phyloP scores from a whole-genome alignment of 805 yeast genomes.

The Schwanniomyces yamadae region DNA sequence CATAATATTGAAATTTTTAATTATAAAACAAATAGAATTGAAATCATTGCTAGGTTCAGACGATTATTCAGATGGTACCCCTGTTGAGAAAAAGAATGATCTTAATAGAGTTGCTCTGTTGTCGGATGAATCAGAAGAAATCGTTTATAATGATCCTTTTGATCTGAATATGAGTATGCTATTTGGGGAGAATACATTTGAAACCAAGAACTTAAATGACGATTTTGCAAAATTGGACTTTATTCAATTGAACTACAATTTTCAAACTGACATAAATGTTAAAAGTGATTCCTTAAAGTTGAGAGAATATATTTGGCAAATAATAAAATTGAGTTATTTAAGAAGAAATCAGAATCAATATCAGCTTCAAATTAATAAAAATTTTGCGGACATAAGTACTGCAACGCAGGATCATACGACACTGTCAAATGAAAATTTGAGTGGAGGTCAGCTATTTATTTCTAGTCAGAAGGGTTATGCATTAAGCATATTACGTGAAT shows the following conservation, averaged over 20 bases:
- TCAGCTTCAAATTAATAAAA: slow-evolving; percentile 12
- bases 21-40: slow-evolving; percentile 17
- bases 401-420: neutral
- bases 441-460: slow-evolving; percentile 10
- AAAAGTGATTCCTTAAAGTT: slow-evolving; percentile 26
- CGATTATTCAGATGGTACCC: neutral
- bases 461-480: slow-evolving; percentile 22
- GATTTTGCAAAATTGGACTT: slow-evolving; percentile 22
- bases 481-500: slow-evolving; percentile 21
- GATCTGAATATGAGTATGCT: slow-evolving; percentile 1
- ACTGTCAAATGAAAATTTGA: neutral
- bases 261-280: slow-evolving; percentile 3
- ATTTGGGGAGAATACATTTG: slow-evolving; percentile 20
- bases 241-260: slow-evolving; percentile 13
- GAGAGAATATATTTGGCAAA: slow-evolving; percentile 29
- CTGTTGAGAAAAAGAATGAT: neutral
- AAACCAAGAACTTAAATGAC: slow-evolving; percentile 19
- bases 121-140: slow-evolving; percentile 1
- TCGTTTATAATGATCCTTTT: slow-evolving; percentile 1
- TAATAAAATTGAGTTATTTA: slow-evolving; percentile 24
- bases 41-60: neutral
- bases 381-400: slow-evolving; percentile 4
- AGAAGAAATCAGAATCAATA: slow-evolving; percentile 9
- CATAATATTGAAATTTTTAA: slow-evolving; percentile 26
- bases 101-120: neutral